Percentiles rank a stretch among this genome's conserved stretches.
Evolutionary conservation across 352 stramenopile genomes (phyloP).

Genomic region (Globisporangium irregulare): DNA sequence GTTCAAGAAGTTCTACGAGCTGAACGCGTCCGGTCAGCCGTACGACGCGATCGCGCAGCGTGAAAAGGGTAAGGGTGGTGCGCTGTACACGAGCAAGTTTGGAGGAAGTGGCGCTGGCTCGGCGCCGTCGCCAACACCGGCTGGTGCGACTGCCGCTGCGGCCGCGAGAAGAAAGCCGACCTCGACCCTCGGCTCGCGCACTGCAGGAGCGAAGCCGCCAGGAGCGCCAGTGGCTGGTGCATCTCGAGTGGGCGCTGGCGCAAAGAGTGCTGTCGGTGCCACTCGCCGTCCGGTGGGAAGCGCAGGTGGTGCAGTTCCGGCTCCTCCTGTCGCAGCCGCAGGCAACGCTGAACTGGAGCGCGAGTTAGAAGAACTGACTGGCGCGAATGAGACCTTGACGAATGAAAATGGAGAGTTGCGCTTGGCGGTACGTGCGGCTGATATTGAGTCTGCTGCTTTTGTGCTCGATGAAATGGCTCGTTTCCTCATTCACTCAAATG

Average conservation of each 20-base stretch:
- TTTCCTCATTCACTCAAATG: no score
- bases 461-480: not conserved
- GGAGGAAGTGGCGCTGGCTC: slow-evolving; percentile 24
- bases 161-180: slow-evolving; percentile 45
- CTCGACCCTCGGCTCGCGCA: slow-evolving; percentile 22
- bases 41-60: slow-evolving; percentile 94
- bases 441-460: not conserved
- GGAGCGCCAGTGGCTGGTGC: slow-evolving; percentile 33
- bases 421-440: slow-evolving; percentile 44
- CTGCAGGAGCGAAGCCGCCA: slow-evolving; percentile 37
- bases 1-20: slow-evolving; percentile 93
- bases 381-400: slow-evolving; percentile 62
- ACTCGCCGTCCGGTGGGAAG: slow-evolving; percentile 34
- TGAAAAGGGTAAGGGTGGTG: slow-evolving; percentile 93
- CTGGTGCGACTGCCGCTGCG: slow-evolving; percentile 15
- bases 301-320: slow-evolving; percentile 18
- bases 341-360: slow-evolving; percentile 54
- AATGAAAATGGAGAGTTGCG: slow-evolving; percentile 79
- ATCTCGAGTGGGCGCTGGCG: slow-evolving; percentile 20
- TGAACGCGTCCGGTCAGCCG: slow-evolving; percentile 76
- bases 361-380: slow-evolving; percentile 72
- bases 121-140: slow-evolving; percentile 28
- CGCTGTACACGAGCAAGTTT: slow-evolving; percentile 73
- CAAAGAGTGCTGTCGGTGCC: slow-evolving; percentile 14
- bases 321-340: slow-evolving; percentile 14